phyloP scores from a whole-genome alignment of 805 yeast genomes.

The Starmerella stigmatis region DNA sequence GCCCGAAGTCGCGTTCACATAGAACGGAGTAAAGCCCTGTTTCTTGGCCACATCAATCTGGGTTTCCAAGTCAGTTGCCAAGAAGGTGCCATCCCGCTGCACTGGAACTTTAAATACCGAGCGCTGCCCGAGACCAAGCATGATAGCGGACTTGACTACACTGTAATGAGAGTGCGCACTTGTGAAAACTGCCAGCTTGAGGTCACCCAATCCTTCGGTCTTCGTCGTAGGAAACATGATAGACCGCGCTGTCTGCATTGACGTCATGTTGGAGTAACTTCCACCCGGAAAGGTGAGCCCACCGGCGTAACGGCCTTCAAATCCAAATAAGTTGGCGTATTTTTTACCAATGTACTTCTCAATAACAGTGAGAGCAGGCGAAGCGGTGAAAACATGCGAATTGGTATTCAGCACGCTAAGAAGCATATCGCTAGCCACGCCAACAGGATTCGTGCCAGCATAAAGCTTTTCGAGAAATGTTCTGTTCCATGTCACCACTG shows the following conservation, averaged over 20 bases:
- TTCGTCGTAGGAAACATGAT: conserved; percentile 60
- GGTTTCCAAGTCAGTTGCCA: conserved; percentile 37
- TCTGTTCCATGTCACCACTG: conserved; percentile 79
- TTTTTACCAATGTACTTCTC: conserved; percentile 58
- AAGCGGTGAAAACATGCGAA: conserved; percentile 73
- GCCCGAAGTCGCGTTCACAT: conserved; percentile 77
- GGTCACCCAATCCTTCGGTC: conserved; percentile 41
- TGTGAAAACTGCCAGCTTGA: conserved; percentile 59
- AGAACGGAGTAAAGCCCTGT: conserved; percentile 61
- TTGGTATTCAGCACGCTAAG: conserved; percentile 67
- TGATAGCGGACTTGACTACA: conserved; percentile 69
- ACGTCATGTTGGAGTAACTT: conserved; percentile 73
- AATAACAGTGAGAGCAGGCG: conserved; percentile 66
- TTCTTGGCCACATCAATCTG: conserved; percentile 37
- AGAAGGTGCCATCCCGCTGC: conserved; percentile 47
- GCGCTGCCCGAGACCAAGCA: conserved; percentile 58
- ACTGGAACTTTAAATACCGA: conserved; percentile 57
- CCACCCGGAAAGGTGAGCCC: conserved; percentile 84
- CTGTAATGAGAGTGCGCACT: conserved; percentile 69
- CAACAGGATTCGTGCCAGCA: conserved; percentile 79
- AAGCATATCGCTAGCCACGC: conserved; percentile 60
- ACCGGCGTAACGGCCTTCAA: conserved; percentile 47
- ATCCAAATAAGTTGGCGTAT: conserved; percentile 59
- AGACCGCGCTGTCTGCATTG: conserved; percentile 66
- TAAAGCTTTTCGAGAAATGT: conserved; percentile 77